Evolutionary conservation across 805 yeast species (phyloP), one percentile per base, ranked within the genome.

Genomic region (Metschnikowia lachancei): DNA sequence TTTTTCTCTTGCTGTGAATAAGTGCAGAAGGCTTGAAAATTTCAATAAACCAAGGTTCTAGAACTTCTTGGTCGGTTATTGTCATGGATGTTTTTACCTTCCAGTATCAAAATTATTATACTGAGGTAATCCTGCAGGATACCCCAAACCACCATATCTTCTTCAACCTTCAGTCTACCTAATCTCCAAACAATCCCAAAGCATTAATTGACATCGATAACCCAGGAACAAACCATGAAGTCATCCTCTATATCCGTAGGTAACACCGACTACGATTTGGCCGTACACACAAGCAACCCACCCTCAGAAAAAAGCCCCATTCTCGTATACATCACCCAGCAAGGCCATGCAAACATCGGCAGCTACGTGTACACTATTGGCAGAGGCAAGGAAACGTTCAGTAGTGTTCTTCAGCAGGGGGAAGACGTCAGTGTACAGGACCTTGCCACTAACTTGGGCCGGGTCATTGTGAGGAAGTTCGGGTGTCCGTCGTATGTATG

Each of bases 401-500:
- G 66, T 43, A 77, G 75, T 50, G 71, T 80, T 0, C 58, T 75
- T 17, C 58, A 77, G 24, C 73, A 75, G 45, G 69, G 71, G 42
- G 57, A 77, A 1, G 64, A 66, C 22, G 76, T 72, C 35, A 53
- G 57, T 0, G 47, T 69, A 22, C 61, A 75, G 19, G 82, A 78
- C 43, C 51, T 75, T 33, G 63, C 78, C 0, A 67, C 66, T 28
- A 67, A 75, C 49, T 49, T 78, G 8, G 74, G 79, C 1, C 64
- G 59, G 12, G 52, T 74, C n/a, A 52, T 76, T 0, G 61, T 70
- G 4, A 68, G 66, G 48, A 74, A 68, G 47, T 75, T 65, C 45
- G 54, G 56, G 2, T 54, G 59, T 12, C 82, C 82, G 2, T 59
- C 72, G 14, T 78, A 78, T 52, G 76, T 76, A 3, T 66, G 72